phyloP scores from a whole-genome alignment of 805 yeast species.

The Ogataea philodendri region DNA sequence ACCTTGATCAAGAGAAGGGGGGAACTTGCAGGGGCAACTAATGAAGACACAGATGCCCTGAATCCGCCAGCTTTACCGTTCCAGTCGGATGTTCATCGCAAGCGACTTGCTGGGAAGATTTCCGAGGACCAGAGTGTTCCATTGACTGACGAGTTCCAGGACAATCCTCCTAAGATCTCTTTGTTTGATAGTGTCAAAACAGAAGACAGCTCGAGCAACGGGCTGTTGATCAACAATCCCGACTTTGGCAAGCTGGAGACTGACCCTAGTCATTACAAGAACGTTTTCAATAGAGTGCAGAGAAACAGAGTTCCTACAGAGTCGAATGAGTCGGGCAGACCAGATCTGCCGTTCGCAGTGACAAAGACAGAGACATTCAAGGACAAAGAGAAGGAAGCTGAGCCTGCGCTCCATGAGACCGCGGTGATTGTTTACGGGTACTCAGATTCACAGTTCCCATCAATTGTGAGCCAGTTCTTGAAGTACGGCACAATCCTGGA shows the following conservation, averaged over 20 bases:
- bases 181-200: conserved; percentile 45
- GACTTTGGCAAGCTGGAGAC: conserved; percentile 37
- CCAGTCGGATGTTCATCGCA: conserved; percentile 22
- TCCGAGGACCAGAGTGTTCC: conserved; percentile 18
- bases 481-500: conserved; percentile 81
- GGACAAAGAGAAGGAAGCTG: conserved; percentile 29
- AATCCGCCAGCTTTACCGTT: conserved; percentile 26
- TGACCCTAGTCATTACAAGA: conserved; percentile 44
- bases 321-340: conserved; percentile 1
- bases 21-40: conserved; percentile 53
- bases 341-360: conserved; percentile 21
- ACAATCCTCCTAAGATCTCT: conserved; percentile 50
- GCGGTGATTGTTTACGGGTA: conserved; percentile 88
- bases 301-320: conserved; percentile 20
- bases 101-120: conserved; percentile 13
- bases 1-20: conserved; percentile 42
- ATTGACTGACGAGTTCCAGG: conserved; percentile 34
- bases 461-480: conserved; percentile 67
- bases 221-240: conserved; percentile 29
- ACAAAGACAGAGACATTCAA: conserved; percentile 4
- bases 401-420: conserved; percentile 39
- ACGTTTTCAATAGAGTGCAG: conserved; percentile 42
- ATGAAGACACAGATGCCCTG: conserved; percentile 23
- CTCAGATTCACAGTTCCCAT: conserved; percentile 68
- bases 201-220: conserved; percentile 39